Evolutionary conservation across 306 rosid species (phyloP).

Genomic region (Quercus engelmannii): DNA sequence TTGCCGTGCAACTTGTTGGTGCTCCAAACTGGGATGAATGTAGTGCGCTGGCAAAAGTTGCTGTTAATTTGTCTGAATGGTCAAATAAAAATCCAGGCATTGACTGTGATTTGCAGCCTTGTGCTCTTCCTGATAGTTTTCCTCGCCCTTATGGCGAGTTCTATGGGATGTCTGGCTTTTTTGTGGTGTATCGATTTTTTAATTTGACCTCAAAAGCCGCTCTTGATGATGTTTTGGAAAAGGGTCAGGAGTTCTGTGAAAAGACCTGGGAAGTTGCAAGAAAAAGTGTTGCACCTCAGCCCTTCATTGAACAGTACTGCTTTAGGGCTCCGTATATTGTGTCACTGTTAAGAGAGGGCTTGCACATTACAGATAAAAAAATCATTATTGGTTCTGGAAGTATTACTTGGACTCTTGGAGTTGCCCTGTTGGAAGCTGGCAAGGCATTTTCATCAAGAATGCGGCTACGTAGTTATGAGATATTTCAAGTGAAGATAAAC

Average conservation of each 20-base stretch:
- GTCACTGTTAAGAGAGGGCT: slow-evolving; percentile 79
- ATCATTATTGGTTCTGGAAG: slow-evolving; percentile 86
- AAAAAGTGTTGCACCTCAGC: slow-evolving; percentile 87
- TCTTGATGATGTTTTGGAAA: slow-evolving; percentile 79
- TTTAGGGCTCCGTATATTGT: slow-evolving; percentile 90
- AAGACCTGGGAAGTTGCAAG: slow-evolving; percentile 76
- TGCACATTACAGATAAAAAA: slow-evolving; percentile 73
- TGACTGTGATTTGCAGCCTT: slow-evolving; percentile 79
- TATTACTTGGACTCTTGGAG: slow-evolving; percentile 97
- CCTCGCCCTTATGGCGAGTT: slow-evolving; percentile 81
- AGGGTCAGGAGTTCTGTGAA: slow-evolving; percentile 71
- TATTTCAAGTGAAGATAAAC: slow-evolving; percentile 61
- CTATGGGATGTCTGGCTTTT: slow-evolving; percentile 87
- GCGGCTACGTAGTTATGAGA: slow-evolving; percentile 50
- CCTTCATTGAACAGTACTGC: slow-evolving; percentile 96
- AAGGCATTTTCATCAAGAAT: slow-evolving; percentile 49
- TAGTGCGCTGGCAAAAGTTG: slow-evolving; percentile 60
- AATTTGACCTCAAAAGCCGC: slow-evolving; percentile 77
- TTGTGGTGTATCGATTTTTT: slow-evolving; percentile 82
- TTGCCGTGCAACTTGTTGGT: slow-evolving; percentile 55
- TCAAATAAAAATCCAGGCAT: slow-evolving; percentile 50
- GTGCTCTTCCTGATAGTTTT: slow-evolving; percentile 61
- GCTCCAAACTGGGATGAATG: slow-evolving; percentile 88
- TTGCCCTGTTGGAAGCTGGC: slow-evolving; percentile 93
- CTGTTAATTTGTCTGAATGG: slow-evolving; percentile 88